Percentiles rank a stretch among this genome's conserved stretches.
phyloP scores from a whole-genome alignment of 1,284 basidiomycete species.

The Sanghuangporus weigelae region DNA sequence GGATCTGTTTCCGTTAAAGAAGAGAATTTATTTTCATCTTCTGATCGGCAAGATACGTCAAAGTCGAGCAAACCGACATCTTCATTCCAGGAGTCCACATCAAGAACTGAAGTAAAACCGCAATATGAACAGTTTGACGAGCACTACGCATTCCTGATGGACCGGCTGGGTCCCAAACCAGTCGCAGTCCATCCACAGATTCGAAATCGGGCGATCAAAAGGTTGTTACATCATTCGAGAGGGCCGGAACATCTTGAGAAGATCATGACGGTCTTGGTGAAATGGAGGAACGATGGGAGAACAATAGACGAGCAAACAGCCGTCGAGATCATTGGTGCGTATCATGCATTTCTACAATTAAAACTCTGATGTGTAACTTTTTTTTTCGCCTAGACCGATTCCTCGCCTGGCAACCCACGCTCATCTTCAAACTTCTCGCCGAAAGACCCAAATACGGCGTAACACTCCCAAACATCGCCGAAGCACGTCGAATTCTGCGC shows the following conservation, averaged over 20 bases:
- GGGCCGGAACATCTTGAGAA: constrained; percentile 3
- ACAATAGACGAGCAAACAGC: constrained; percentile 4
- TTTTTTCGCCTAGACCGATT: constrained; percentile 7
- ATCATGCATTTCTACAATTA: not conserved
- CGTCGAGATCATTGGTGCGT: constrained; percentile 14
- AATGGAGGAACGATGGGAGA: constrained; percentile 10
- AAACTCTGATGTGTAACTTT: not conserved
- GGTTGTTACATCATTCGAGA: constrained; percentile 9
- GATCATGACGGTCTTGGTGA: constrained; percentile 1
- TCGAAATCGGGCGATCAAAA: constrained; percentile 1
- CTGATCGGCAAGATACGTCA: not conserved
- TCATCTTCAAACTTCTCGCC: constrained; percentile 18
- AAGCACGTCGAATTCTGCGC: constrained; percentile 21
- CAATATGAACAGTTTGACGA: constrained; percentile 7
- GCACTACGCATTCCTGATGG: constrained; percentile 8
- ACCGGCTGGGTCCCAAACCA: constrained; percentile 9
- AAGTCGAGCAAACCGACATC: not conserved
- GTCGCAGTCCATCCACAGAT: constrained; percentile 3
- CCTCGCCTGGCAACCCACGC: constrained; percentile 14
- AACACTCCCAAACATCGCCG: constrained; percentile 18
- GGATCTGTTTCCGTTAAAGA: not conserved
- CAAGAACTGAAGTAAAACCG: not conserved
- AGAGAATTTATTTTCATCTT: constrained; percentile 12
- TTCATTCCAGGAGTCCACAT: not conserved
- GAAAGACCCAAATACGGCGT: constrained; percentile 21